These are phyloP conservation scores for Termitomyces sp. DNA, from an alignment of 768 basidiomycete species.

Conservation along the genomic window DNA sequence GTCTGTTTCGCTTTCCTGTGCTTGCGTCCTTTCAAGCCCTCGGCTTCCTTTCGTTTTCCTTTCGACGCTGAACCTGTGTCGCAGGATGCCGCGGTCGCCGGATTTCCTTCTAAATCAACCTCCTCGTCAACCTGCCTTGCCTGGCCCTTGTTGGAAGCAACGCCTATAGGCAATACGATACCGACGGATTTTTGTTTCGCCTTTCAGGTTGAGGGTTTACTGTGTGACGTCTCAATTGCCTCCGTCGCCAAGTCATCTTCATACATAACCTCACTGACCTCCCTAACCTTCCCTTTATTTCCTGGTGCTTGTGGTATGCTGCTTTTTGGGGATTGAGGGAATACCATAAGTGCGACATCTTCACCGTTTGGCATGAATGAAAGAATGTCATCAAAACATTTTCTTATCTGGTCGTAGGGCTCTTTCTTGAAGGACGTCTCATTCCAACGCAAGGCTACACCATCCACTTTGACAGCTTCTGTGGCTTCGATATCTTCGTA, in stretches of 20 bases:
- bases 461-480: neutral
- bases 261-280: neutral
- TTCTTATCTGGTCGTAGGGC: neutral
- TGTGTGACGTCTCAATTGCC: neutral
- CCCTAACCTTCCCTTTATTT: neutral
- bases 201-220: neutral
- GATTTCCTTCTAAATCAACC: neutral
- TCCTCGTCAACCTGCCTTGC: neutral
- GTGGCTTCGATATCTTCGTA: neutral
- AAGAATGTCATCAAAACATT: neutral
- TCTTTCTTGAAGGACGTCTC: neutral
- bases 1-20: too few relatives aligned
- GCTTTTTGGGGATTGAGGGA: neutral
- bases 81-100: too few relatives aligned
- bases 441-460: neutral
- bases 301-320: neutral
- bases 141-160: neutral
- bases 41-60: too few relatives aligned
- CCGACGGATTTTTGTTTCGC: neutral
- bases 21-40: too few relatives aligned
- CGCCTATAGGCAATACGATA: neutral
- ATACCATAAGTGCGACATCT: neutral
- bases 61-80: too few relatives aligned
- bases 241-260: neutral
- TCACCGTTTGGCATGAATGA: neutral